phyloP scores from a whole-genome alignment of 208 protist species.

The Acanthamoeba triangularis region DNA sequence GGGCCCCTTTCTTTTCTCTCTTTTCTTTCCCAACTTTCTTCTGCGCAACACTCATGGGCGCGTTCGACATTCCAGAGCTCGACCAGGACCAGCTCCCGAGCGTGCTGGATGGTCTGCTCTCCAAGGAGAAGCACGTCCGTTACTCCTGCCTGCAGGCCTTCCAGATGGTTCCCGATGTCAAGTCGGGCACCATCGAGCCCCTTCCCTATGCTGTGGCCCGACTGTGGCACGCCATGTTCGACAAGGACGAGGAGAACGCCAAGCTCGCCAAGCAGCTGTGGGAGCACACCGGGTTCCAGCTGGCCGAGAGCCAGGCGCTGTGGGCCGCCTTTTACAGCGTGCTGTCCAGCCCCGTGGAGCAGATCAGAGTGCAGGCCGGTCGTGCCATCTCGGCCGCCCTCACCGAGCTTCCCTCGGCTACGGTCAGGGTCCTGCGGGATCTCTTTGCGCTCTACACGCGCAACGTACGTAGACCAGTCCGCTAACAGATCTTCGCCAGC shows the following conservation, averaged over 20 bases:
- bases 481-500: neutral
- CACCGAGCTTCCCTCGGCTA: neutral
- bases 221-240: slow-evolving; percentile 56
- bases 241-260: slow-evolving; percentile 72
- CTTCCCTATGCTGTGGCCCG: neutral
- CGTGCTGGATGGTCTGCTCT: slow-evolving; percentile 61
- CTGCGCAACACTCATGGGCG: neutral
- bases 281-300: neutral
- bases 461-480: neutral
- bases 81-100: slow-evolving; percentile 49
- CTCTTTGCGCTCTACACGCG: slow-evolving; percentile 66
- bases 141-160: slow-evolving; percentile 65
- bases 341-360: neutral
- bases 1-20: too few relatives aligned
- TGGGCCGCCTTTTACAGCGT: slow-evolving; percentile 47
- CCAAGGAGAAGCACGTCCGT: slow-evolving; percentile 62
- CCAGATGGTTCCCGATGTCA: neutral
- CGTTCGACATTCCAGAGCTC: neutral
- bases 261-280: slow-evolving; percentile 23
- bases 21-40: too few relatives aligned
- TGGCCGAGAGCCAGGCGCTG: neutral
- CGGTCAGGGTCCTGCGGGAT: neutral
- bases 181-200: neutral
- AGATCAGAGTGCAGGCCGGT: slow-evolving; percentile 44
- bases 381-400: slow-evolving; percentile 63